Evolutionary conservation across 2,329 filamentous ascomycete species (phyloP), one percentile per base, ranked within the genome.

Genomic region (Fusarium proliferatum): DNA sequence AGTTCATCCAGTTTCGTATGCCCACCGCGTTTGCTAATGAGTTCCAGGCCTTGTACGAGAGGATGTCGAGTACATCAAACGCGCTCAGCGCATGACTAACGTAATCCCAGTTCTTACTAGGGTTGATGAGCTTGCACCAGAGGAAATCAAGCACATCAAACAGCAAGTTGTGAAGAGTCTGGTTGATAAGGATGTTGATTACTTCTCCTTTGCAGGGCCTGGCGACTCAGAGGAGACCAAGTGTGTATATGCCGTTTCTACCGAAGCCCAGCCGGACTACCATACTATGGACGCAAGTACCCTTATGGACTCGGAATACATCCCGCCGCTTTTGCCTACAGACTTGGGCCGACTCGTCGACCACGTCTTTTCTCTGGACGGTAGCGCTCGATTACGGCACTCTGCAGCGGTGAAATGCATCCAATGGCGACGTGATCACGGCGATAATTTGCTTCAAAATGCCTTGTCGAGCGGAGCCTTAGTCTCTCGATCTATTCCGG

Each of bases 211-310:
- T 73, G 86, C 87, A 30, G 77, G 78, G 21, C 78, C 81, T 36
- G 59, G 73, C 6, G 51, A 66, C 6, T 64, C 68, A 48, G 76
- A 79, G 42, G 71, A 80, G 56, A 77, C 81, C 3, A 80, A 81
- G 17, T 84, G 84, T 66, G 90, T 92, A 6, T 97, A 94, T 79
- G 90, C 94, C 2, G 88, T 97, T 26, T 98, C 96, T 3, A 96
- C 93, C 26, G 89, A 89, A 17, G 86, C 89, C 30, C 89, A 88
- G 3, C 88, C 89, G 28, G 94, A 98, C 77, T 85, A 90, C 68
- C 94, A 97, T 43, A 90, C 88, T 48, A 97, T 98, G 92, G 96
- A 98, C 80, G 96, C 95, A 23, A 97, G 94, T 77, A 86, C 97
- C 1, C 87, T 98, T 23, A 98, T 98, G 96, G 95, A 92, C 63